Base-by-base conservation (phyloP, 2,329 filamentous ascomycete genomes). In the Drechslerella stenobrocha region DNA sequence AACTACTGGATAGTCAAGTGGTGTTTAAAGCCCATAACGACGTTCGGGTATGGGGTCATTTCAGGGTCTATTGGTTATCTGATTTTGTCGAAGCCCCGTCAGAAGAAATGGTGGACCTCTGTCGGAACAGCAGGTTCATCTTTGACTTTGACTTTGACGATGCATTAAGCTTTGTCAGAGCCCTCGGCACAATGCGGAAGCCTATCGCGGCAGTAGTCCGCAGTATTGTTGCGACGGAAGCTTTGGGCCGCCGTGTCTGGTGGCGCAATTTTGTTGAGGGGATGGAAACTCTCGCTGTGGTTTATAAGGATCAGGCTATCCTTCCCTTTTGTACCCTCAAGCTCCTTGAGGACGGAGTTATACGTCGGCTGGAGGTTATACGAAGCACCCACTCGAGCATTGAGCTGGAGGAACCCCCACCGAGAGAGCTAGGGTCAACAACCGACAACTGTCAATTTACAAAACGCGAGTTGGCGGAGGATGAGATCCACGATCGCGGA, bases 61-160 rank as follows among this genome's bases (percentile, higher is more conserved):
- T 51, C 44, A 26, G 50, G 26, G 55, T 55, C 9, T 45, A 50
- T 6, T 66, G 61, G 61, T 59, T 34, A 26, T 44, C 50, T 2
- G 61, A 66, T 32, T 66, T 66, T 22, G 40, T 66, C 24, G 48
- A 47, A 34, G 7, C 15, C 1, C 56, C 55, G 22, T 58, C 60
- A 4, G 28, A 20, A 18, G 61, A 59, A 28, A 58, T 45, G 32
- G n/a, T 55, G 3, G 48, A 50, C 2, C 15, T 66, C 7, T 52
- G 42, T 35, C 48, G 55, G 1, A 28, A 45, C 2, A 66, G 26
- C 37, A 53, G 61, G 11, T 59, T 55, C 20, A 59, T 66, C 8
- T 46, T 66, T 3, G 61, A 59, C 24, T n/a, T 59, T 4, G 48
- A 59, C 9, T n/a, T n/a, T n/a, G n/a, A 42, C 20, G 13, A 47